Conservation (phyloP, 495 filamentous ascomycete genomes). For the Neurospora sp. region DNA sequence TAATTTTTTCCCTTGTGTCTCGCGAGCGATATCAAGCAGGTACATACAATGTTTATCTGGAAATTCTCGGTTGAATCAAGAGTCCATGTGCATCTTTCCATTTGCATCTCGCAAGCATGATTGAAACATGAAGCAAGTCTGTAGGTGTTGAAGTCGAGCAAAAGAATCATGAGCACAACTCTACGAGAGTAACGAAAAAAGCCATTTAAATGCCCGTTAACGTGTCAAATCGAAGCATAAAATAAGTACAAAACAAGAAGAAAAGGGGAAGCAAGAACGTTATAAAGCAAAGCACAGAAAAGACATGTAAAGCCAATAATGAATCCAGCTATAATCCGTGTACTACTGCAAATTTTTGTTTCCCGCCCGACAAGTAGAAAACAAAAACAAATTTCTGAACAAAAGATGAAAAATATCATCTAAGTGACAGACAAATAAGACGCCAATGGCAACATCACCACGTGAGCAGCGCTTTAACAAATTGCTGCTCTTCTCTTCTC, state of each 20-base stretch:
- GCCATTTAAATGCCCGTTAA: neutral
- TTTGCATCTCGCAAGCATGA: neutral
- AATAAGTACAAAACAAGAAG: conserved; percentile 5
- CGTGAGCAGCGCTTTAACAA: neutral
- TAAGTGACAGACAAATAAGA: neutral
- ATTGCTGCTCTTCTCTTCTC: neutral
- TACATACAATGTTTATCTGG: neutral
- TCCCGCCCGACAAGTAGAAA: neutral
- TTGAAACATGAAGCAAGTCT: neutral
- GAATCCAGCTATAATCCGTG: neutral
- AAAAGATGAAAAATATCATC: neutral
- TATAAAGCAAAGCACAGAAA: neutral
- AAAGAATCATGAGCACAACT: neutral
- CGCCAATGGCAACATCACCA: neutral
- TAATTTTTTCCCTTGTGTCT: neutral
- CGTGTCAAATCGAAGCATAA: neutral
- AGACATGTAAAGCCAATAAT: conserved; percentile 3
- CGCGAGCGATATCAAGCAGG: neutral
- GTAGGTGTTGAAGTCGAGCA: neutral
- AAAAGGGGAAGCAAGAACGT: neutral
- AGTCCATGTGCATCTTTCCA: too few species aligned
- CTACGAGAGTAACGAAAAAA: neutral
- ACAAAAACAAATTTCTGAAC: neutral
- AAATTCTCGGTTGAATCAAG: neutral
- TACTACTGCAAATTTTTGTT: conserved; percentile 4